Evolutionary conservation across 2,329 filamentous ascomycete species (phyloP).

Genomic region (Cladophialophora chaetospira): DNA sequence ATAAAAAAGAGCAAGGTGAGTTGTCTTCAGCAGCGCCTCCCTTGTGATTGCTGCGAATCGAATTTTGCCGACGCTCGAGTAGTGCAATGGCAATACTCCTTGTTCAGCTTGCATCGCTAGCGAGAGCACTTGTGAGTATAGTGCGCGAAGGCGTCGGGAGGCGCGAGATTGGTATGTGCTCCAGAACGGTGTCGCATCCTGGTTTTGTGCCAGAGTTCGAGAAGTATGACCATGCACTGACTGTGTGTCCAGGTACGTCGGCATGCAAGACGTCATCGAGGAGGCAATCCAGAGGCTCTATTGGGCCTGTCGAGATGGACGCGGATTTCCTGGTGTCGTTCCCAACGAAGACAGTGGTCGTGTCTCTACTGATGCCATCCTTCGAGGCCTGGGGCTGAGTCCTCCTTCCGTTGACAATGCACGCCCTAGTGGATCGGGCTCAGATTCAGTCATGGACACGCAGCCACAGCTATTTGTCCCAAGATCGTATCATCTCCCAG

Average conservation of each 20-base stretch:
- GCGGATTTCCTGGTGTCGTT: slow-evolving; percentile 25
- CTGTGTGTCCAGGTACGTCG: slow-evolving; percentile 21
- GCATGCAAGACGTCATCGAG: slow-evolving; percentile 26
- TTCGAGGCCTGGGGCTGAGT: slow-evolving; percentile 23
- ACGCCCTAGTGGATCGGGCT: slow-evolving; percentile 4
- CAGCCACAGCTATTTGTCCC: not conserved
- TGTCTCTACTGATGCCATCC: slow-evolving; percentile 28
- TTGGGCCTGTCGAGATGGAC: slow-evolving; percentile 26
- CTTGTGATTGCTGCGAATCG: not conserved
- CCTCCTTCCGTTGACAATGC: slow-evolving; percentile 19
- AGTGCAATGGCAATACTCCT: slow-evolving; percentile 27
- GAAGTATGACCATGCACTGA: not conserved
- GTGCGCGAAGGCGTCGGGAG: slow-evolving; percentile 25
- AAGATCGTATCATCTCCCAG: slow-evolving; percentile 21
- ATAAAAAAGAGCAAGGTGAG: slow-evolving; percentile 28
- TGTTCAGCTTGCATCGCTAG: slow-evolving; percentile 21
- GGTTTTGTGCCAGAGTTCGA: not conserved
- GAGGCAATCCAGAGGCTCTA: slow-evolving; percentile 28
- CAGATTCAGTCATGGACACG: slow-evolving; percentile 12
- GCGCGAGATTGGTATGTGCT: slow-evolving; percentile 27
- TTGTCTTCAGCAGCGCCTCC: not conserved
- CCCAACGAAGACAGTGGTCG: slow-evolving; percentile 25
- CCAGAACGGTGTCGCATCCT: not conserved
- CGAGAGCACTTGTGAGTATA: slow-evolving; percentile 28
- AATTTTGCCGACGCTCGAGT: slow-evolving; percentile 4